These are phyloP conservation scores for Gossypium schwendimanii DNA, from an alignment of 441 rosid species.

Conservation along the genomic window DNA sequence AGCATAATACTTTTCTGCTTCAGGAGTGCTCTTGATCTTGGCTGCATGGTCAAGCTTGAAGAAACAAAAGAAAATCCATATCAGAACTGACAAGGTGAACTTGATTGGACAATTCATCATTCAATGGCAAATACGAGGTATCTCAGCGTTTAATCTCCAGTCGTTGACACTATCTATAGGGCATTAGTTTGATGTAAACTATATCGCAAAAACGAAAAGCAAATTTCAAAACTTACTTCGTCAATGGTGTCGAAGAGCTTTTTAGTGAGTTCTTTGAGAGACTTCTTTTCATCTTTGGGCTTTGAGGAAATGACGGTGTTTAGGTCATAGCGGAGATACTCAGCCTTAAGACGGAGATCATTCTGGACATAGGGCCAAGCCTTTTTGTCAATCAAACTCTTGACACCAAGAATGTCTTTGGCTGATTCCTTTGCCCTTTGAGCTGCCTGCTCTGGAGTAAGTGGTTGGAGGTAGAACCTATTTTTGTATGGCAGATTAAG, in stretches of 20 bases:
- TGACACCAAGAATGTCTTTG: conserved; percentile 69
- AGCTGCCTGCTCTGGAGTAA: conserved; percentile 57
- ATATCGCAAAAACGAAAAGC: background rate
- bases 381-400: conserved; percentile 72
- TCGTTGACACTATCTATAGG: too few species aligned
- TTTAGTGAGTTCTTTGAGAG: conserved; percentile 66
- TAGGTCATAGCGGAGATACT: conserved; percentile 75
- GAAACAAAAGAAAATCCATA: background rate
- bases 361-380: conserved; percentile 86
- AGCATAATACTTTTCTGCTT: conserved; percentile 86
- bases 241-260: conserved; percentile 72
- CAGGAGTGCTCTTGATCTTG: conserved; percentile 71
- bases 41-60: conserved; percentile 82
- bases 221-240: conserved; percentile 35
- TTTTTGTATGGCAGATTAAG: conserved; percentile 43
- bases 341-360: conserved; percentile 71
- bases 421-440: conserved; percentile 82
- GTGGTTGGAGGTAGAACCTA: conserved; percentile 74
- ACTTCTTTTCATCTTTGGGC: conserved; percentile 62
- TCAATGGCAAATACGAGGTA: too few species aligned
- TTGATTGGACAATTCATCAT: too few species aligned
- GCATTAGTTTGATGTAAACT: too few species aligned
- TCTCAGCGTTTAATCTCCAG: too few species aligned
- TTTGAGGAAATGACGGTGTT: conserved; percentile 75
- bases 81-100: background rate